Conservation (phyloP, 164 flowering plant genomes). For the Vitis amurensis region DNA sequence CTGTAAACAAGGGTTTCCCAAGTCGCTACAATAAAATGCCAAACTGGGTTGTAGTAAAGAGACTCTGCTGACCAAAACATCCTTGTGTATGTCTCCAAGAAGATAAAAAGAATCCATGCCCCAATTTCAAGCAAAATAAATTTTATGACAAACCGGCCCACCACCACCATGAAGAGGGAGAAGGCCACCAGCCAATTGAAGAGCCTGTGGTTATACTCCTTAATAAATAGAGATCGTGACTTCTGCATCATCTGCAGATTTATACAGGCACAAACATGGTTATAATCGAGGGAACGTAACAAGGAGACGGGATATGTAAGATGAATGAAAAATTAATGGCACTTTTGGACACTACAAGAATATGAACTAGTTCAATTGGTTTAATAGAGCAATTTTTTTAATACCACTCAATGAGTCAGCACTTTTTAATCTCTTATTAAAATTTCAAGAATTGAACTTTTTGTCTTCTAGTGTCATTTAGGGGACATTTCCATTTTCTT, state of each 20-base stretch:
- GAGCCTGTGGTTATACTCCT: constrained; percentile 93
- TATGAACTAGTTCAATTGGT: background rate
- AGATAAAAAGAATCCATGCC: constrained; percentile 90
- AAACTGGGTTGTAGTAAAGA: constrained; percentile 89
- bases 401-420: no score
- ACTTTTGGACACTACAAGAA: background rate
- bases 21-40: constrained; percentile 86
- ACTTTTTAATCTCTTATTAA: no score
- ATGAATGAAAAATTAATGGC: background rate
- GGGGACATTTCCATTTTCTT: no score
- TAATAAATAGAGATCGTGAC: constrained; percentile 76
- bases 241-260: constrained; percentile 86
- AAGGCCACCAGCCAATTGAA: constrained; percentile 99
- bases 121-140: constrained; percentile 82
- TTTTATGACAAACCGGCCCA: constrained; percentile 89
- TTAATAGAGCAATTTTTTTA: background rate
- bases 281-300: background rate
- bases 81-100: constrained; percentile 94
- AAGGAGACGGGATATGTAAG: background rate
- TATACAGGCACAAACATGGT: background rate
- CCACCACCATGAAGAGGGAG: constrained; percentile 95
- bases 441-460: no score
- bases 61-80: constrained; percentile 98
- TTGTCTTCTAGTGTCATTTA: no score
- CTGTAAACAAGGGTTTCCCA: constrained; percentile 97